Evolutionary conservation across 257 asterid species (phyloP), one percentile per base, ranked within the genome.

Genomic region (Buddleja alternifolia): DNA sequence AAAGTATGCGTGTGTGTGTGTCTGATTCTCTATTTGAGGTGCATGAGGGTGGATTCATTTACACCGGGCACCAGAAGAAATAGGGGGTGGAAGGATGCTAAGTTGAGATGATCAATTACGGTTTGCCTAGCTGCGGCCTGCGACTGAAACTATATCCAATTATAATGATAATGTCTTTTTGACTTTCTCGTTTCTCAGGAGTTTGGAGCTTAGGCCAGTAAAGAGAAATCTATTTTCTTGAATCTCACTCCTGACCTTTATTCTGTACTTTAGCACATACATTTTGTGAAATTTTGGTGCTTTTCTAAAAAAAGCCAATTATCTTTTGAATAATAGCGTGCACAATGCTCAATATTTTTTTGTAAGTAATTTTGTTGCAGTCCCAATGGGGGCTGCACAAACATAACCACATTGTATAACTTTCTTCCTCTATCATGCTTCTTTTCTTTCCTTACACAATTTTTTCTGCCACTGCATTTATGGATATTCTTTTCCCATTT

Each of bases 141-240:
- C n/a, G n/a, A n/a, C 60, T 37, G 50, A 42, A 19, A 58, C 62
- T 23, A 36, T 58, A 40, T 39, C 63, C 42, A 25, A 60, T 66
- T 8, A 47, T 75, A 10, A 16, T 60, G 53, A 12, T 36, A 53
- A 51, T 36, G 15, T 63, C 42, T 54, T 40, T 29, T 41, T 36
- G 12, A 20, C 36, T 41, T 54, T 60, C 54, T 25, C 10, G 53
- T 54, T 34, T 52, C 55, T 25, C 61, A 7, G 34, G 21, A 14
- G 9, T 47, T 66, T 39, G 29, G 47, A 73, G 16, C 47, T 58
- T 37, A 29, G 25, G 16, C 21, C 51, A 3, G 24, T 46, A n/a
- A 15, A 52, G 41, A 23, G 29, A 44, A 45, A 42, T 24, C 11
- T 12, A 23, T 41, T 45, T 34, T 17, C 34, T 24, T 62, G 20